phyloP scores from a whole-genome alignment of 768 basidiomycete species.

The Lyophyllum shimeji region DNA sequence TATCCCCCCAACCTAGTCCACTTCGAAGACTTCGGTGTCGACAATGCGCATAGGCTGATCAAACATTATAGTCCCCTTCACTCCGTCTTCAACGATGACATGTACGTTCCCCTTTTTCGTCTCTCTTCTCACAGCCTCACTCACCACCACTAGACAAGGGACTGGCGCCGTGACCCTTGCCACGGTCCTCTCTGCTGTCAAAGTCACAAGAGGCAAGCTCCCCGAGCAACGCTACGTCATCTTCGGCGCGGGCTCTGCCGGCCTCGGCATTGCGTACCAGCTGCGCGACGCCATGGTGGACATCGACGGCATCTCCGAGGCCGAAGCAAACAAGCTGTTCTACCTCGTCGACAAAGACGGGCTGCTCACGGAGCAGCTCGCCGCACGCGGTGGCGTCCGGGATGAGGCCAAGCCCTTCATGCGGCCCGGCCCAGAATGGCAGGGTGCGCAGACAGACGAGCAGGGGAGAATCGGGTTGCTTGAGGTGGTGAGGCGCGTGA shows the following conservation, averaged over 20 bases:
- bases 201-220: constrained; percentile 63
- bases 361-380: constrained; percentile 47
- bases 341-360: constrained; percentile 74
- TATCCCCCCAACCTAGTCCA: constrained; percentile 68
- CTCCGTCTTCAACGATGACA: constrained; percentile 83
- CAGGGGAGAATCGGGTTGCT: constrained; percentile 51
- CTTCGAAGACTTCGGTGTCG: constrained; percentile 85
- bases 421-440: constrained; percentile 58
- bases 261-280: constrained; percentile 76
- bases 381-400: constrained; percentile 40
- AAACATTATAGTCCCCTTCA: constrained; percentile 62
- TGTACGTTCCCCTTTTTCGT: constrained; percentile 38
- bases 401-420: constrained; percentile 54
- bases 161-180: constrained; percentile 77
- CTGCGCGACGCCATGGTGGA: constrained; percentile 74
- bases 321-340: constrained; percentile 65
- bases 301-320: constrained; percentile 46
- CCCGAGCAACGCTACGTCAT: constrained; percentile 76
- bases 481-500: constrained; percentile 68
- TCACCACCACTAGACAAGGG: constrained; percentile 52
- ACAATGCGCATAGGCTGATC: constrained; percentile 71
- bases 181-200: constrained; percentile 64
- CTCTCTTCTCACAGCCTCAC: not conserved
- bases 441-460: constrained; percentile 31
- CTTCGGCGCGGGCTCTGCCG: constrained; percentile 82